Conservation (phyloP, 192 early-diverging fungal species). For the Coemansia sp. region DNA sequence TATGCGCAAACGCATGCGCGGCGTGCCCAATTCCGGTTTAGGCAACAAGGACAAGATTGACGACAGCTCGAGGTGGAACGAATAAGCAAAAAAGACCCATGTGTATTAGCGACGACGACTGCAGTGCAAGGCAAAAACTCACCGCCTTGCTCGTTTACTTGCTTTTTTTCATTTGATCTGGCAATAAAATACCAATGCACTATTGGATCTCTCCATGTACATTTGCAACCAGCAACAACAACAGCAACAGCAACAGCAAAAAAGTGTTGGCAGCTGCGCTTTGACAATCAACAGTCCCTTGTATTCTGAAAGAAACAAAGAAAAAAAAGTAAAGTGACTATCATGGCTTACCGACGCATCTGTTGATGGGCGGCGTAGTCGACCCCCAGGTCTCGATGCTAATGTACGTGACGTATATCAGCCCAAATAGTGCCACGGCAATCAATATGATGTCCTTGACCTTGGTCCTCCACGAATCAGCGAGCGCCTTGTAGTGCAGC, state of each 20-base stretch:
- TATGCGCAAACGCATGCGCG: slow-evolving; percentile 50
- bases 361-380: slow-evolving; percentile 32
- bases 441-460: slow-evolving; percentile 61
- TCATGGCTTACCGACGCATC: slow-evolving; percentile 19
- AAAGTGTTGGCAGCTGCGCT: too few relatives aligned
- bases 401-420: slow-evolving; percentile 78
- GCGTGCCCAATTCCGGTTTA: slow-evolving; percentile 35
- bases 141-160: too few relatives aligned
- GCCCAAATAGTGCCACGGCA: slow-evolving; percentile 65
- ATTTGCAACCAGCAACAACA: too few relatives aligned
- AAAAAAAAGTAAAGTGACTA: too few relatives aligned
- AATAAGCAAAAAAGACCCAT: slow-evolving; percentile 2
- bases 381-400: slow-evolving; percentile 59
- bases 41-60: slow-evolving; percentile 21
- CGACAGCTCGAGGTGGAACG: slow-evolving; percentile 39
- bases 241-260: too few relatives aligned
- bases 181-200: too few relatives aligned
- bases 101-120: too few relatives aligned
- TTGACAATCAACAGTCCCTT: too few relatives aligned
- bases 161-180: too few relatives aligned
- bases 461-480: slow-evolving; percentile 48
- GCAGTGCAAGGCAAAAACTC: too few relatives aligned
- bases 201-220: too few relatives aligned
- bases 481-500: slow-evolving; percentile 73
- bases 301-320: too few relatives aligned